These are phyloP conservation scores for Orobanche coerulescens DNA, from an alignment of 257 asterid species.

Conservation along the genomic window DNA sequence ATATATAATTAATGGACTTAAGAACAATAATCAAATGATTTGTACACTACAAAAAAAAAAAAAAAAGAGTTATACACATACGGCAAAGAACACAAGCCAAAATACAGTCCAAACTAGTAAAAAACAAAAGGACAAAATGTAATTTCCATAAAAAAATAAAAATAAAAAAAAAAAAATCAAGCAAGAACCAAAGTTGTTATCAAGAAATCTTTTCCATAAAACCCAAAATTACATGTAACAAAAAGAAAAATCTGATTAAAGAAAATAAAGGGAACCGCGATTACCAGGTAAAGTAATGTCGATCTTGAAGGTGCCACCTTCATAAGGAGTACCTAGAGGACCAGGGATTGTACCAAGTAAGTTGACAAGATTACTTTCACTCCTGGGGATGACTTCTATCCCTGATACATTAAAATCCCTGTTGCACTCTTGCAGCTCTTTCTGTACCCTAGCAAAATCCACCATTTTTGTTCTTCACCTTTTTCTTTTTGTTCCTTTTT, in stretches of 20 bases:
- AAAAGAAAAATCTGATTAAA: too few relatives aligned
- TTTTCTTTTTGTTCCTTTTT: too few relatives aligned
- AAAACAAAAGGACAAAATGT: neutral
- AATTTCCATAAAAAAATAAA: neutral
- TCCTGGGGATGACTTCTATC: conserved; percentile 55
- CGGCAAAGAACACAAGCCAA: neutral
- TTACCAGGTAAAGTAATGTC: conserved; percentile 79
- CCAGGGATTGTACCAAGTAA: conserved; percentile 89
- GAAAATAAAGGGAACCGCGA: neutral
- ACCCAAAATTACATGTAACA: neutral
- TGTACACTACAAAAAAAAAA: neutral
- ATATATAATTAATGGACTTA: neutral
- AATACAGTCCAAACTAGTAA: neutral
- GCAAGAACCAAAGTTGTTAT: neutral
- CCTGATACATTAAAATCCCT: conserved; percentile 74
- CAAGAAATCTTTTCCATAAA: neutral
- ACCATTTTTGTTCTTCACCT: conserved; percentile 35
- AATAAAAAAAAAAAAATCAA: neutral
- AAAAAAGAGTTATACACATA: neutral
- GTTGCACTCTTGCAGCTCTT: conserved; percentile 83
- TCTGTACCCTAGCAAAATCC: conserved; percentile 87
- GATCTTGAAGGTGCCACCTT: conserved; percentile 91
- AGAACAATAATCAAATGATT: neutral
- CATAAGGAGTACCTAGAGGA: conserved; percentile 84
- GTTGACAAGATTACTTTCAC: conserved; percentile 55